Evolutionary conservation across 306 rosid species (phyloP), one percentile per base, ranked within the genome.

Genomic region (Fagus crenata): DNA sequence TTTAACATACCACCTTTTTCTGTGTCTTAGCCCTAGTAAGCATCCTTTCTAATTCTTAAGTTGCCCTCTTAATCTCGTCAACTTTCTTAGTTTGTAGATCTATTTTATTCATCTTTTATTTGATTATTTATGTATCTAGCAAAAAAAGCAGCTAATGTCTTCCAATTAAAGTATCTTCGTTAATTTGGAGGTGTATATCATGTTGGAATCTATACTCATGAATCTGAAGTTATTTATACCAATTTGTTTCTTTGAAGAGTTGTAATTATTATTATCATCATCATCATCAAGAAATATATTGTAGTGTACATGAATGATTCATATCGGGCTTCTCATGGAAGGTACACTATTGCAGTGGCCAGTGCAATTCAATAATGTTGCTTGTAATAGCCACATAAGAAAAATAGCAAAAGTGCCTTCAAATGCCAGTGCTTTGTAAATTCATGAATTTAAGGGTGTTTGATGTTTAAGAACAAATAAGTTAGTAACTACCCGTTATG

Each of bases 11-110:
- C 97, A 87, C 78, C 88, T 92, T 31, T 88, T 77, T 85, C 89
- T 92, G 35, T 88, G 96, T 88, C 92, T 92, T 63, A 92, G 92
- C 84, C 90, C 97, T 54, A 96, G 97, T 90, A 78, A 80, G 72
- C 39, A 42, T 37, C 75, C 77, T 55, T 61, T 74, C 60, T 54
- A 4, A 31, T 32, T 1, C 3, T 31, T 72, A 49, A 59, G 40
- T 46, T 79, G 59, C 61, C 39, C 72, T 49, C 41, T 17, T 49
- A 77, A 37, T 37, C 71, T 17, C 9, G 3, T 17, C 17, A 6
- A 15, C 7, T 49, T 46, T 70, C 6, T 70, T 70, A 41, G 14
- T 41, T 68, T 41, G 1, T 37, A 6, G 14, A 5, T 39, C 33
- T 67, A n/a, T 36, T 17, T 36, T 17, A 41, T 46, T 69, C n/a